Evolutionary conservation across 768 basidiomycete species (phyloP).

Genomic region (Leccinum uliginosum): DNA sequence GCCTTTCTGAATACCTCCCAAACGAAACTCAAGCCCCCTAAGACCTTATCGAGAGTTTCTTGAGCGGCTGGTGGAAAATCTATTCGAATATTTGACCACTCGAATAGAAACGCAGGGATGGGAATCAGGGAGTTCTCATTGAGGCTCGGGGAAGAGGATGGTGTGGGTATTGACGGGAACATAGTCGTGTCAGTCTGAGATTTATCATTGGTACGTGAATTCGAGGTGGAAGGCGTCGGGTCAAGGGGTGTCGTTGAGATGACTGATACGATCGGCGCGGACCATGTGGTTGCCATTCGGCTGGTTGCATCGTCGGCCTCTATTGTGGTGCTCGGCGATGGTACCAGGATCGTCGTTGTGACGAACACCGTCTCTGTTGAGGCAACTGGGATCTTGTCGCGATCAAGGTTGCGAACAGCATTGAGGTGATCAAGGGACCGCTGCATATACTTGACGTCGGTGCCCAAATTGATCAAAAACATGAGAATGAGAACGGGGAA

Average conservation of each 20-base stretch:
- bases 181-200: conserved; percentile 8
- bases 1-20: conserved; percentile 30
- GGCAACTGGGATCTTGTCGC: background rate
- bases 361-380: conserved; percentile 27
- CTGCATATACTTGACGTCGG: conserved; percentile 25
- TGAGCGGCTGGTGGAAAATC: conserved; percentile 25
- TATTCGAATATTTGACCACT: conserved; percentile 27
- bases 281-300: conserved; percentile 1
- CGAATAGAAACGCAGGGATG: conserved; percentile 18
- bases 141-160: conserved; percentile 5
- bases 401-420: conserved; percentile 6
- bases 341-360: conserved; percentile 25
- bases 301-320: background rate
- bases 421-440: conserved; percentile 22
- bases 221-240: conserved; percentile 1
- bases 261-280: conserved; percentile 7
- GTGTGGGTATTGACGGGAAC: conserved; percentile 12
- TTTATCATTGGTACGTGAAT: conserved; percentile 8
- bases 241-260: conserved; percentile 6
- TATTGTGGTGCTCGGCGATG: conserved; percentile 4
- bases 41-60: conserved; percentile 21
- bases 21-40: conserved; percentile 25
- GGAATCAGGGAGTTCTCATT: conserved; percentile 20
- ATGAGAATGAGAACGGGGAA: conserved; percentile 16
- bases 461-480: conserved; percentile 23